Conservation (phyloP, 2,329 filamentous ascomycete genomes). For the Thielaviopsis musarum region DNA sequence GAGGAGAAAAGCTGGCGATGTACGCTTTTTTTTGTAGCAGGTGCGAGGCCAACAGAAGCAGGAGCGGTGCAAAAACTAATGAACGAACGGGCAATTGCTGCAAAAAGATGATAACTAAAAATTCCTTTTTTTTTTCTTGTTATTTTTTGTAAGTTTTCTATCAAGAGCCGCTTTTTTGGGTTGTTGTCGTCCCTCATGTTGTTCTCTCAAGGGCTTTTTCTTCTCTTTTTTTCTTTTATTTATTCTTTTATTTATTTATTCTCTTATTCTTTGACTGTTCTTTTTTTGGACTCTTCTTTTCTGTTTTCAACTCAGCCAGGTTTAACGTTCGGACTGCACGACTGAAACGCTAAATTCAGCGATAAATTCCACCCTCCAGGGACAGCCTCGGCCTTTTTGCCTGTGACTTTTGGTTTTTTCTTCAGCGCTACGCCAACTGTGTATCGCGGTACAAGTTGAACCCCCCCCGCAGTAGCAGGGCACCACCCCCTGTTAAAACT, state of each 20-base stretch:
- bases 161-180: not conserved
- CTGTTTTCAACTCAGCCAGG: not conserved
- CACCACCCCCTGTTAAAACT: too few relatives aligned
- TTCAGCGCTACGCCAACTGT: not conserved
- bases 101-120: not conserved
- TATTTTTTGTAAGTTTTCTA: not conserved
- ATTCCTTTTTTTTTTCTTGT: not conserved
- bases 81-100: not conserved
- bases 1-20: conserved; percentile 1
- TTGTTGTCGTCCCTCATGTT: not conserved
- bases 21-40: not conserved
- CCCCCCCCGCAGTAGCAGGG: not conserved
- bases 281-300: too few relatives aligned
- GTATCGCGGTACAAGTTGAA: not conserved
- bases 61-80: not conserved
- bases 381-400: not conserved
- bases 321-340: not conserved
- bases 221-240: not conserved
- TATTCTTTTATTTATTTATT: too few relatives aligned
- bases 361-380: not conserved
- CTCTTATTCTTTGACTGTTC: too few relatives aligned
- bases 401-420: not conserved
- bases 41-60: not conserved
- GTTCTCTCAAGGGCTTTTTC: not conserved
- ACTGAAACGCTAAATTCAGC: not conserved